Evolutionary conservation across 2,329 filamentous ascomycete species (phyloP).

Genomic region (Fusarium pininemorale): DNA sequence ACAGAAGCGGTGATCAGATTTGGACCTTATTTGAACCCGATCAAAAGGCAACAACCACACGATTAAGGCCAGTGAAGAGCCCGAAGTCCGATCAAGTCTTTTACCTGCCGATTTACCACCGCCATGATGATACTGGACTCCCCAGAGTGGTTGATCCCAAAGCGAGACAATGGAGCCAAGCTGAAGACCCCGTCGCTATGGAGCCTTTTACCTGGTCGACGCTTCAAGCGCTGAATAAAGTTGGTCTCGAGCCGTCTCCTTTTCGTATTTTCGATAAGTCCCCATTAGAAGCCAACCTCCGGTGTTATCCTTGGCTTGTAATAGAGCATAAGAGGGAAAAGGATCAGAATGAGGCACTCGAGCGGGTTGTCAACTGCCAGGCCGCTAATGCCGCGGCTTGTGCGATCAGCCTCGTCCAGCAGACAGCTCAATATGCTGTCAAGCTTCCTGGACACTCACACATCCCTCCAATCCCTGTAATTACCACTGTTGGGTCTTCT

Average conservation of each 20-base stretch:
- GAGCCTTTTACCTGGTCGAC: slow-evolving; percentile 23
- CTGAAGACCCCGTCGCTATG: neutral
- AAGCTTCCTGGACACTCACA: slow-evolving; percentile 9
- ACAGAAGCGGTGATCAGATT: neutral
- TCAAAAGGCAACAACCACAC: neutral
- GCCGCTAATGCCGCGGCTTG: slow-evolving; percentile 27
- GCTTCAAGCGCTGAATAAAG: neutral
- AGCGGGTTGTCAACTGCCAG: slow-evolving; percentile 9
- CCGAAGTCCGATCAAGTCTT: slow-evolving; percentile 27
- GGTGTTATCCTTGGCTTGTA: slow-evolving; percentile 36
- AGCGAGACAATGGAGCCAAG: slow-evolving; percentile 3
- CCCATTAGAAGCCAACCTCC: neutral
- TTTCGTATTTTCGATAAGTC: neutral
- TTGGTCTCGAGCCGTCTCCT: slow-evolving; percentile 5
- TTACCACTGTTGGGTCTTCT: slow-evolving; percentile 22
- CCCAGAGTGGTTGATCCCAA: neutral
- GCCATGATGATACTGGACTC: neutral
- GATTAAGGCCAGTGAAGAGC: neutral
- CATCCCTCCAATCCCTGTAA: slow-evolving; percentile 18
- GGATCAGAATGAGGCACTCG: neutral
- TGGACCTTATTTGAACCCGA: neutral
- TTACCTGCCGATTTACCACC: slow-evolving; percentile 23
- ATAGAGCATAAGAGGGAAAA: slow-evolving; percentile 29
- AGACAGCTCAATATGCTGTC: slow-evolving; percentile 13
- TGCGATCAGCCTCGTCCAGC: slow-evolving; percentile 13